A percentile compares a stretch with the other conserved stretches of the same genome.
Conservation (phyloP, 2,329 filamentous ascomycete species). For the Colletotrichum acutatum region DNA sequence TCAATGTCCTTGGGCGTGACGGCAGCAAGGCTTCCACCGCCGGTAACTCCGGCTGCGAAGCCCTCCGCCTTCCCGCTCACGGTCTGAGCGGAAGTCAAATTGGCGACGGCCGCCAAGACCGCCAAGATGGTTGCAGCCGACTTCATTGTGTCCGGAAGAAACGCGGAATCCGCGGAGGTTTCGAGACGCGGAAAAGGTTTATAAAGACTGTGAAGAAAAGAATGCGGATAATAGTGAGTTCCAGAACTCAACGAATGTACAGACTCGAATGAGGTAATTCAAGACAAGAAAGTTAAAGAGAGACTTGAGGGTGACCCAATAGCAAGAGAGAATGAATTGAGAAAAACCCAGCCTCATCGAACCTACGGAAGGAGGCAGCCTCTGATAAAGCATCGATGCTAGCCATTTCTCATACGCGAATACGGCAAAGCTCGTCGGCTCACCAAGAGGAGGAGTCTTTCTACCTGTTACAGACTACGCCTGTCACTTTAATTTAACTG, state of each 20-base stretch:
- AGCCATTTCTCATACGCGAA: not conserved
- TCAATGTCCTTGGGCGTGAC: conserved; percentile 53
- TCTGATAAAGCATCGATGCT: not conserved
- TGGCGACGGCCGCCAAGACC: conserved; percentile 20
- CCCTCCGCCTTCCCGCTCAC: conserved; percentile 44
- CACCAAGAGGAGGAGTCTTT: not conserved
- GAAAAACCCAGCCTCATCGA: not conserved
- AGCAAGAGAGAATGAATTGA: not conserved
- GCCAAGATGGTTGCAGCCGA: conserved; percentile 22
- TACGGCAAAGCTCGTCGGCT: not conserved
- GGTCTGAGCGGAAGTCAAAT: conserved; percentile 19
- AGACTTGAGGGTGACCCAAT: not conserved
- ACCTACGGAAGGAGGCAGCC: not conserved
- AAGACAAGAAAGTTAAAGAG: not conserved
- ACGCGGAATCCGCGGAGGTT: not conserved
- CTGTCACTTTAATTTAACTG: conserved; percentile 16
- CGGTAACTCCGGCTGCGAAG: conserved; percentile 56
- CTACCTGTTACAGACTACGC: conserved; percentile 17
- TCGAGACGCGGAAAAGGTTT: no score
- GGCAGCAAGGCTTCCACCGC: conserved; percentile 59
- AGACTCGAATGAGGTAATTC: not conserved
- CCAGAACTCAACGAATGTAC: conserved; percentile 14
- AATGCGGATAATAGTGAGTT: not conserved
- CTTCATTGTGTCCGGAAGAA: conserved; percentile 16
- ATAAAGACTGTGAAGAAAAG: not conserved